Evolutionary conservation across 192 early-diverging fungal species (phyloP), one percentile per base, ranked within the genome.

Genomic region (Backusella psychrophila): DNA sequence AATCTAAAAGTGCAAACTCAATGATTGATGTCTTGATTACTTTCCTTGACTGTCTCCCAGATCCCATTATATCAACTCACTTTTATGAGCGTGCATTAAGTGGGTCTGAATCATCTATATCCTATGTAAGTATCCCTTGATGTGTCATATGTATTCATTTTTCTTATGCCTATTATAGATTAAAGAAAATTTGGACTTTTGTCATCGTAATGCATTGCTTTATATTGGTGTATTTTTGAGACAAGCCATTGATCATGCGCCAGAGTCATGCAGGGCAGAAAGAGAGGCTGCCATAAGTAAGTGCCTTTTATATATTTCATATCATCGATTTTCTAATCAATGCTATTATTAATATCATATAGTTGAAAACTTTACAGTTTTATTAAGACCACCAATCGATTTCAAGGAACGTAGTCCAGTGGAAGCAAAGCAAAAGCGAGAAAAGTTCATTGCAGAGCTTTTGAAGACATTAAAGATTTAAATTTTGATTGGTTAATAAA

Each of bases 221-320:
- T 97, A 96, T 75, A 71, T 97, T 33, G 86, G 90, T 29, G 87
- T 87, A 19, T 96, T 97, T 75, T 77, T 97, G 71, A 78, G 87
- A 7, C 94, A 95, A 73, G 85, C 84, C 72, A 88, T 92, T 35
- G 46, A 72, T 19, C 59, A 66, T 49, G 71, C 75, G n/a, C 78
- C 82, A 3, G 67, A 38, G 6, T 19, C 23, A 15, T 72, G 46
- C 42, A 56, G 75, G 35, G 73, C 82, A 67, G 23, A 84, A 72
- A 75, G 84, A 59, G 42, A 82, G 73, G 46, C 44, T 44, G 19
- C 73, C 73, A 66, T 91, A 0, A 82, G 90, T 91, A 80, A 82
- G 80, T 38, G 31, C 1, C 14, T 29, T 35, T 17, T 29, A 74
- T 17, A 23, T 26, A 29, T 4, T 8, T 29, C 3, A 15, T 63